phyloP scores from a whole-genome alignment of 1,139 yeast species.

The Yamadazyma buinensis region DNA sequence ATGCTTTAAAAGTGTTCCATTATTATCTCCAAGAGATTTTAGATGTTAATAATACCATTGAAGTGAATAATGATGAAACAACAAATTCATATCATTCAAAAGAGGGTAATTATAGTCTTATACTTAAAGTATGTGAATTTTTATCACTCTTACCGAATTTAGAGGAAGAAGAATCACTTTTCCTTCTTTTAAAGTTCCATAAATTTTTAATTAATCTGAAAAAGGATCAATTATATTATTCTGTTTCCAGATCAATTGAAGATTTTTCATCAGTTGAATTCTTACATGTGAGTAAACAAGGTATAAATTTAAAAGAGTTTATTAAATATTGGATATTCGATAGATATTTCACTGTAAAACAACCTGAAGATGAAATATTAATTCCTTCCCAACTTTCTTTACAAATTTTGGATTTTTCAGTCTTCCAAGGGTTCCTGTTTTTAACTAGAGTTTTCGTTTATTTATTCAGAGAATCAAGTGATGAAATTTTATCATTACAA shows the following conservation, averaged over 20 bases:
- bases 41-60: constrained; percentile 9
- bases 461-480: constrained; percentile 18
- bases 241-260: constrained; percentile 35
- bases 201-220: constrained; percentile 25
- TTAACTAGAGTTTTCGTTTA: constrained; percentile 27
- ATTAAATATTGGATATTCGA: constrained; percentile 21
- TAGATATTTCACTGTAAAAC: constrained; percentile 21
- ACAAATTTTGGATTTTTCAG: constrained; percentile 31
- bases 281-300: constrained; percentile 35
- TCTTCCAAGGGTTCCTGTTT: constrained; percentile 41
- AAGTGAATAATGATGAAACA: constrained; percentile 6
- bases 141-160: constrained; percentile 21
- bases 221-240: constrained; percentile 38
- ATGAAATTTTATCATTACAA: constrained; percentile 19
- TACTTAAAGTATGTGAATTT: constrained; percentile 20
- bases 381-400: constrained; percentile 6
- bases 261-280: constrained; percentile 26
- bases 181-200: constrained; percentile 32
- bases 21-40: constrained; percentile 30
- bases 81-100: constrained; percentile 4
- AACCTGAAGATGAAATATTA: constrained; percentile 3
- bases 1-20: constrained; percentile 30
- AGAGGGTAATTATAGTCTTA: constrained; percentile 15
- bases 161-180: constrained; percentile 28
- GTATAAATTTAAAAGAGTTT: constrained; percentile 27